phyloP scores from a whole-genome alignment of 306 rosid genomes.

The Medicago ruthenica region DNA sequence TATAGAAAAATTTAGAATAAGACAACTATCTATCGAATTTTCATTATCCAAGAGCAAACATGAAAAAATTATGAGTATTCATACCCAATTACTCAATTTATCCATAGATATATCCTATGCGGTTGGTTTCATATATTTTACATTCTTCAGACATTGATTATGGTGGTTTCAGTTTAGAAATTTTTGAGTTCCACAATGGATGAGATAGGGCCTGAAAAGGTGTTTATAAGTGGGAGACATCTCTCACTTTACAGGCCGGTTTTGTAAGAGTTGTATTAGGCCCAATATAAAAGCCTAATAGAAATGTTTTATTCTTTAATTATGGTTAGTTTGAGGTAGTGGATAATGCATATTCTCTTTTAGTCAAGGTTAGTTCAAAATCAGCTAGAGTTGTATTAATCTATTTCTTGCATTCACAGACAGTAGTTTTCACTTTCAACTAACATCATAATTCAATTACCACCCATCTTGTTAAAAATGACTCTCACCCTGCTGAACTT shows the following conservation, averaged over 20 bases:
- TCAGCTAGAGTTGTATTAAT: slow-evolving; percentile 7
- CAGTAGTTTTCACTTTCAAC: slow-evolving; percentile 25
- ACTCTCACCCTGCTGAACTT: slow-evolving; percentile 92
- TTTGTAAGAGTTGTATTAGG: not conserved
- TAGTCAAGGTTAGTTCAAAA: slow-evolving; percentile 20
- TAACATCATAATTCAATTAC: slow-evolving; percentile 23
- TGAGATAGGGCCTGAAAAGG: not conserved
- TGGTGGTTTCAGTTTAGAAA: slow-evolving; percentile 22
- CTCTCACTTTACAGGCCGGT: not conserved
- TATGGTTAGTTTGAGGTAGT: slow-evolving; percentile 28
- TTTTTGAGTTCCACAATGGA: not conserved
- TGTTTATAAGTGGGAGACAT: not conserved
- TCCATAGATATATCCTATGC: slow-evolving; percentile 11
- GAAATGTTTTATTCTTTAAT: not conserved
- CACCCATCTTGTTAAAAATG: slow-evolving; percentile 37
- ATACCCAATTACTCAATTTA: not conserved
- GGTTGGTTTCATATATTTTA: slow-evolving; percentile 21
- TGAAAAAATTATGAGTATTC: not conserved
- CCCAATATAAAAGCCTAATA: not conserved
- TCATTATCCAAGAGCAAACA: not conserved
- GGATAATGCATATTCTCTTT: slow-evolving; percentile 28
- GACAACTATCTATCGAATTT: slow-evolving; percentile 26
- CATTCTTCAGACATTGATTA: not conserved
- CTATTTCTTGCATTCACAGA: slow-evolving; percentile 6
- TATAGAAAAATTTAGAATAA: slow-evolving; percentile 23